Evolutionary conservation across 179 eudicot genomes (phyloP), one percentile per base, ranked within the genome.

Genomic region (Beta macrorhiza): DNA sequence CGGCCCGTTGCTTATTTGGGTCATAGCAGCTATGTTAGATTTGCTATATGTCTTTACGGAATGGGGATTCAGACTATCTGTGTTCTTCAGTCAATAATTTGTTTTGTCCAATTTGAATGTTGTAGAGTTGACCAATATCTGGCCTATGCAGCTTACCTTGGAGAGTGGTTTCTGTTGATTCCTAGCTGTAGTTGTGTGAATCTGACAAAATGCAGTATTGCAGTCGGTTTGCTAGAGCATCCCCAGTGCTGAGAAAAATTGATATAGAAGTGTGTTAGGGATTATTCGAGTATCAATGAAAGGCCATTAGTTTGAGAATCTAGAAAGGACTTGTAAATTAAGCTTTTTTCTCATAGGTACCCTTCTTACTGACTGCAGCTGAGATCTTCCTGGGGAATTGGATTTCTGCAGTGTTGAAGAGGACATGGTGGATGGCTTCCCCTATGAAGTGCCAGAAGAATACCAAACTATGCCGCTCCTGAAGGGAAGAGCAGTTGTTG

Each of bases 401-500:
- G 92, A 78, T 95, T 95, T 94, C 94, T 92, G 99, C 99, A 96
- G 99, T 90, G 99, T 96, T 90, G 99, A 96, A 96, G 99, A 96
- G 93, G 98, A 96, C 84, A 96, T 96, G 99, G 94, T 96, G 71
- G 98, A 90, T 85, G 96, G 94, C 80, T 96, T 96, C 86, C 99
- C 97, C 7, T 96, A 88, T 62, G 98, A 96, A 80, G 98, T 96
- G 71, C 99, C 99, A 62, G 99, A 96, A 87, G 99, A 96, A 81
- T 96, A 90, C 83, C 88, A 72, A 71, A 90, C 80, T 57, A 88
- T 90, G 98, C 99, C 99, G 69, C 89, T 96, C 47, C 79, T 96
- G 82, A 96, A 96, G 89, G 99, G 99, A 75, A 89, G 99, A 89
- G 99, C 99, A 81, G 84, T 93, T 57, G 98, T 96, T 80, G 93